Conservation (phyloP, 2,329 filamentous ascomycete species). For the Berkeleyomyces basicola region DNA sequence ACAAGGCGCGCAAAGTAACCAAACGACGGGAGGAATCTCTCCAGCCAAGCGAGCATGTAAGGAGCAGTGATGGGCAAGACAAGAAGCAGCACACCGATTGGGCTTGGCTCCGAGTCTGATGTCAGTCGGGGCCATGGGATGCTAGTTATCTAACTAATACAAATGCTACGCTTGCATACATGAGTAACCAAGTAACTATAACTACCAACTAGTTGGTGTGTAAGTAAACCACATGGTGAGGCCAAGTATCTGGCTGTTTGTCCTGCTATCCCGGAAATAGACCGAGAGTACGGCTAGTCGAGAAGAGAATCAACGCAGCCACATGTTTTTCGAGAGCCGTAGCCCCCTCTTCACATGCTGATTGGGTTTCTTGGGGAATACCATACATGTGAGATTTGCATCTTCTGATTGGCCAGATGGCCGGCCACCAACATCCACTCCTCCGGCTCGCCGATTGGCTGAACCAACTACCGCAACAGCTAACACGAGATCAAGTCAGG, state of each 20-base stretch:
- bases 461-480: background rate
- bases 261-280: too few relatives aligned
- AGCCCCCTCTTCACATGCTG: too few relatives aligned
- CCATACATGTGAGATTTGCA: background rate
- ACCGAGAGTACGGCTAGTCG: too few relatives aligned
- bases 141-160: too few relatives aligned
- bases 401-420: background rate
- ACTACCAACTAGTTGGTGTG: too few relatives aligned
- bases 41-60: background rate
- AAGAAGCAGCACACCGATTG: background rate
- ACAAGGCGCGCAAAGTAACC: background rate
- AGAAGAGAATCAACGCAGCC: too few relatives aligned
- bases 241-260: too few relatives aligned
- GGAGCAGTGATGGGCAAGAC: background rate
- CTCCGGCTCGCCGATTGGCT: background rate
- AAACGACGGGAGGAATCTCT: background rate
- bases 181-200: too few relatives aligned
- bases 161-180: too few relatives aligned
- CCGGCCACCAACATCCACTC: background rate
- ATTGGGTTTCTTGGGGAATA: background rate
- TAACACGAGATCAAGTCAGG: background rate
- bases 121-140: background rate
- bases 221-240: too few relatives aligned
- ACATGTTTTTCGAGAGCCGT: too few relatives aligned
- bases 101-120: background rate